Conservation (phyloP, 768 basidiomycete genomes). For the Boletus vinaceobasis region DNA sequence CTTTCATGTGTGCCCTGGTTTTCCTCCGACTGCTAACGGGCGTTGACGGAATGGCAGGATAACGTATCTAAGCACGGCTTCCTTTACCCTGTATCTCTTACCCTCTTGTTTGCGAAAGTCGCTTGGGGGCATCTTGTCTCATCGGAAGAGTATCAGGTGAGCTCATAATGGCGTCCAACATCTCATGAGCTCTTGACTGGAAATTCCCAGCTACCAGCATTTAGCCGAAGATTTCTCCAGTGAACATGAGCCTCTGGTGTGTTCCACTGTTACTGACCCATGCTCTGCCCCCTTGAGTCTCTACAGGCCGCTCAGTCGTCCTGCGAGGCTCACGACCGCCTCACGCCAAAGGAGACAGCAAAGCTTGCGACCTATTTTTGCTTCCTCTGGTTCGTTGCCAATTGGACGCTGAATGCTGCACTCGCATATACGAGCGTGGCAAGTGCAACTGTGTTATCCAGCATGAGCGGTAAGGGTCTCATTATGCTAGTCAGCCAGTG, state of each 20-base stretch:
- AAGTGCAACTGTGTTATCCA: conserved; percentile 84
- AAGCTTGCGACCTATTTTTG: conserved; percentile 77
- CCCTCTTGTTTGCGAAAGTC: conserved; percentile 47
- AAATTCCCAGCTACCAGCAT: conserved; percentile 24
- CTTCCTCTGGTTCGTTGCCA: conserved; percentile 90
- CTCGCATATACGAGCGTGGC: conserved; percentile 91
- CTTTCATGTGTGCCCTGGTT: conserved; percentile 64
- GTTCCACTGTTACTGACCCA: neutral
- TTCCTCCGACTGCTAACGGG: neutral
- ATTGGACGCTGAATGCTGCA: conserved; percentile 85
- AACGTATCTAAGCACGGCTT: conserved; percentile 88
- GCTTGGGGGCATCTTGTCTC: conserved; percentile 2
- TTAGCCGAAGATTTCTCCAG: conserved; percentile 14
- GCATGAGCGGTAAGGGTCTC: conserved; percentile 72
- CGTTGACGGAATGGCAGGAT: conserved; percentile 43
- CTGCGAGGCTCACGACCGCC: conserved; percentile 30
- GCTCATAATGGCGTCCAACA: neutral
- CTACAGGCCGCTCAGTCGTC: conserved; percentile 9
- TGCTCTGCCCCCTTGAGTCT: neutral
- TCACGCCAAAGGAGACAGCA: conserved; percentile 71
- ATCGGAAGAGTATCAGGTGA: conserved; percentile 9
- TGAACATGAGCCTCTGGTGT: conserved; percentile 19
- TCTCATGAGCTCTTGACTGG: neutral
- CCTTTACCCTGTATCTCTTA: conserved; percentile 82
- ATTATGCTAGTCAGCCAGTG: neutral